These are phyloP conservation scores for Begonia masoniana DNA, from an alignment of 306 rosid genomes.

Conservation along the genomic window DNA sequence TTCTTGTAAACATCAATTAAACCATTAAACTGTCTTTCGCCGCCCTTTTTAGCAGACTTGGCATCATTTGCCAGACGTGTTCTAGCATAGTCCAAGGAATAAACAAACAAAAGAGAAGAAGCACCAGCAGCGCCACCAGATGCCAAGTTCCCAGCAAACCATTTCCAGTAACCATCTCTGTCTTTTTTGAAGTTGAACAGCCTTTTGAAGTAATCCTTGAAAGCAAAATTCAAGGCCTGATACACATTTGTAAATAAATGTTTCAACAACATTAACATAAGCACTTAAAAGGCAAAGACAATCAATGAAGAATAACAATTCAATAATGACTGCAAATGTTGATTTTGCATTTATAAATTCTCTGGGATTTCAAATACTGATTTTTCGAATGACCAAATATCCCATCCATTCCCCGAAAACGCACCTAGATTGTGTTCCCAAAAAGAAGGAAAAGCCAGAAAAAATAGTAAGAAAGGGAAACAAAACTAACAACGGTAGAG, in stretches of 20 bases:
- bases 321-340: no score
- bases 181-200: constrained; percentile 1
- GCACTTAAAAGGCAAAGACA: no score
- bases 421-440: no score
- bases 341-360: no score
- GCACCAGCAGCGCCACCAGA: constrained; percentile 2
- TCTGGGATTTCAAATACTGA: no score
- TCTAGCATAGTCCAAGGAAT: neutral
- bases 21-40: constrained; percentile 65
- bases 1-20: constrained; percentile 1
- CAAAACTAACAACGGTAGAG: no score
- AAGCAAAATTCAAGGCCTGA: neutral
- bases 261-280: no score
- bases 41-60: constrained; percentile 64
- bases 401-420: no score
- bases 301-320: no score
- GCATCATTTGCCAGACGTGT: constrained; percentile 1
- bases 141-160: constrained; percentile 45
- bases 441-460: no score
- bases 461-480: neutral
- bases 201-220: constrained; percentile 3
- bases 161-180: constrained; percentile 37
- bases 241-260: neutral
- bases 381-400: no score
- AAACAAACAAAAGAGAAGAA: constrained; percentile 1